These are phyloP conservation scores for Aureobasidium sp. DNA, from an alignment of 2,329 filamentous ascomycete species.

Conservation along the genomic window DNA sequence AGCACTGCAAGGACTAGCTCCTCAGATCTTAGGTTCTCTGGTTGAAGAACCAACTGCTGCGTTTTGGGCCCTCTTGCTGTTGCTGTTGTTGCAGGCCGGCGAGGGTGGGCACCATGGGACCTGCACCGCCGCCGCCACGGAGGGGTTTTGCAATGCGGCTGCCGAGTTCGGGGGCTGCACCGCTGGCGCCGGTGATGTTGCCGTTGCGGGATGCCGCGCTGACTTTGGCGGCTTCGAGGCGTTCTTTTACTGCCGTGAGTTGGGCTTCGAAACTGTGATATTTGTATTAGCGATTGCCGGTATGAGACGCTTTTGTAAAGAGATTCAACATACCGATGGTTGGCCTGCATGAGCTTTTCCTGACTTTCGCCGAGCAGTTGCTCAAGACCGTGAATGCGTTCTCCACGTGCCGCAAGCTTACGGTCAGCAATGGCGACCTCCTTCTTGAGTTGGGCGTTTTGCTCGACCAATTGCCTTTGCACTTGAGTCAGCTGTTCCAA, in stretches of 20 bases:
- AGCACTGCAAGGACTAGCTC: neutral
- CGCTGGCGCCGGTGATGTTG: conserved; percentile 50
- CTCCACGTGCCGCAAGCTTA: conserved; percentile 92
- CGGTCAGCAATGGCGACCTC: conserved; percentile 97
- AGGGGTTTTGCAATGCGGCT: conserved; percentile 57
- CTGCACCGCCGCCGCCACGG: conserved; percentile 36
- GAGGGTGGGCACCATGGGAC: conserved; percentile 33
- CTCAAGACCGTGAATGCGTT: conserved; percentile 92
- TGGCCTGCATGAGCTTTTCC: conserved; percentile 94
- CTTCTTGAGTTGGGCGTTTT: conserved; percentile 96
- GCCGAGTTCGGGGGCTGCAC: conserved; percentile 47
- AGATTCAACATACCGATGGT: conserved; percentile 69
- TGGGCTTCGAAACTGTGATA: conserved; percentile 81
- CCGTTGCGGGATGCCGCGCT: conserved; percentile 54
- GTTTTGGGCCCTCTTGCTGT: conserved; percentile 24
- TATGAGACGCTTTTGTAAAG: neutral
- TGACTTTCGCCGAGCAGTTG: conserved; percentile 90
- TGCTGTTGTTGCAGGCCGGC: conserved; percentile 42
- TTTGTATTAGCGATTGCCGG: conserved; percentile 11
- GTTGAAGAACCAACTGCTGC: conserved; percentile 23
- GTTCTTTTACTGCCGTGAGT: conserved; percentile 93
- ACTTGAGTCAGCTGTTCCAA: conserved; percentile 96
- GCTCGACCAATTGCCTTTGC: conserved; percentile 93
- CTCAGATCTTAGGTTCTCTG: conserved; percentile 17
- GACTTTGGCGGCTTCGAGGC: conserved; percentile 87